Percentiles rank a stretch among this genome's conserved stretches.
phyloP scores from a whole-genome alignment of 2,329 filamentous ascomycete species.

The Ophiobolus disseminans region DNA sequence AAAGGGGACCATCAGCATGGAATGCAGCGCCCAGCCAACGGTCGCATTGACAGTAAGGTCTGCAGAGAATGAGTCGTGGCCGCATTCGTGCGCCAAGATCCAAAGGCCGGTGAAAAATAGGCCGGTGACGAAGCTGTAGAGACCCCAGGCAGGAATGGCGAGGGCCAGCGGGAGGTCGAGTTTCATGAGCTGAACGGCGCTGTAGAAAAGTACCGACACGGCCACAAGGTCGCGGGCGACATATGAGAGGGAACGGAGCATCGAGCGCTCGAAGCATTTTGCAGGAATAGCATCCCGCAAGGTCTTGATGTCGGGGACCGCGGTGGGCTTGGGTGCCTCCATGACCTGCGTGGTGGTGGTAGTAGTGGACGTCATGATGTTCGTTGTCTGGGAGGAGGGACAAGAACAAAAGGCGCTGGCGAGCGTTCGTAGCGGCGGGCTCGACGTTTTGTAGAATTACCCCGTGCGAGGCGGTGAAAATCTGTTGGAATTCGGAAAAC shows the following conservation, averaged over 20 bases:
- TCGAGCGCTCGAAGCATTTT: conserved; percentile 34
- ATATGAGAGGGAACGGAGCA: conserved; percentile 30
- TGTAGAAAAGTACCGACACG: conserved; percentile 26
- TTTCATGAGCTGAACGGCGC: conserved; percentile 16
- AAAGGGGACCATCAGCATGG: conserved; percentile 70
- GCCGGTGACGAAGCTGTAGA: conserved; percentile 70
- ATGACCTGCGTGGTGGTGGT: conserved; percentile 26
- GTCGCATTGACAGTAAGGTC: conserved; percentile 65
- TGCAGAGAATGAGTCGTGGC: conserved; percentile 71
- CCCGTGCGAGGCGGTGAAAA: conserved; percentile 17
- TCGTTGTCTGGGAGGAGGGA: conserved; percentile 7
- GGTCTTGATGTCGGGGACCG: conserved; percentile 32
- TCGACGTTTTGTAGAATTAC: conserved; percentile 19
- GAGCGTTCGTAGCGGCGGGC: neutral
- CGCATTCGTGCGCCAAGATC: conserved; percentile 72
- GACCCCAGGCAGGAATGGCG: conserved; percentile 53
- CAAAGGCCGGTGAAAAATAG: conserved; percentile 72
- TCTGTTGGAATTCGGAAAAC: conserved; percentile 5
- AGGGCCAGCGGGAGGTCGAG: conserved; percentile 22
- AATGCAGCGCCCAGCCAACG: conserved; percentile 71
- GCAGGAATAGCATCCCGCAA: conserved; percentile 32
- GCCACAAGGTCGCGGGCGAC: conserved; percentile 31
- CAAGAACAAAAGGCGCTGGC: conserved; percentile 7
- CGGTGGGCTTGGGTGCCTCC: conserved; percentile 18
- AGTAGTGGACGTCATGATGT: no score